Evolutionary conservation across 2,329 filamentous ascomycete species (phyloP), one percentile per base, ranked within the genome.

Genomic region (Alternaria conjuncta): DNA sequence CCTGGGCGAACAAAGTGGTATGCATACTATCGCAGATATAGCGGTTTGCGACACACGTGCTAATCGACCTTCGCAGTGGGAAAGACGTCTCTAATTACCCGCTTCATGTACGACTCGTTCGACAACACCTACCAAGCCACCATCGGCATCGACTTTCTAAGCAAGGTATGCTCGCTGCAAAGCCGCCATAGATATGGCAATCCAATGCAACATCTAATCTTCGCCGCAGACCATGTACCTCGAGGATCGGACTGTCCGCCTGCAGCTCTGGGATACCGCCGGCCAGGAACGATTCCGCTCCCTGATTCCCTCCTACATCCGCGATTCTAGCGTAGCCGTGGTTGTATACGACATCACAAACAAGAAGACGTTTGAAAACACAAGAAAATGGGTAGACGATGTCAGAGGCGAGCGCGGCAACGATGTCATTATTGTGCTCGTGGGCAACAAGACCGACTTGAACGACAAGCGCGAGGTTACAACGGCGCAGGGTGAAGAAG

Each of bases 61-160:
- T 78, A 55, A 76, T 68, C 56, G 49, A 43, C 54, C 21, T 49
- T 45, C 66, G 11, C 80, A 98, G 96, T 99, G 75, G 96, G 96
- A 80, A 99, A 99, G 86, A 99, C 96, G 30, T 99, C 96, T 66
- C 85, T 99, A 75, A 99, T 99, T 81, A 99, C 96, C 71, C 91
- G 96, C 70, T 99, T 99, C 86, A 99, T 99, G 96, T 99, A 99
- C 87, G 96, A 99, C 83, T 98, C 96, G 51, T 99, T 99, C 86
- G 96, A 99, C 86, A 97, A 97, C 84, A 98, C 95, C 87, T 99
- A 99, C 85, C 96, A 99, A 84, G 96, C 96, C 61, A 99, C 96
- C 43, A 98, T 99, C 79, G 96, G 96, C 78, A 99, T 99, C 84
- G 96, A 99, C 84, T 99, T 99, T 80, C 89, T 99, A 72, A 97